A percentile compares a stretch with the other conserved stretches of the same genome.
Conservation (phyloP, 177 flowering plant species). For the Vitis hybrid region DNA sequence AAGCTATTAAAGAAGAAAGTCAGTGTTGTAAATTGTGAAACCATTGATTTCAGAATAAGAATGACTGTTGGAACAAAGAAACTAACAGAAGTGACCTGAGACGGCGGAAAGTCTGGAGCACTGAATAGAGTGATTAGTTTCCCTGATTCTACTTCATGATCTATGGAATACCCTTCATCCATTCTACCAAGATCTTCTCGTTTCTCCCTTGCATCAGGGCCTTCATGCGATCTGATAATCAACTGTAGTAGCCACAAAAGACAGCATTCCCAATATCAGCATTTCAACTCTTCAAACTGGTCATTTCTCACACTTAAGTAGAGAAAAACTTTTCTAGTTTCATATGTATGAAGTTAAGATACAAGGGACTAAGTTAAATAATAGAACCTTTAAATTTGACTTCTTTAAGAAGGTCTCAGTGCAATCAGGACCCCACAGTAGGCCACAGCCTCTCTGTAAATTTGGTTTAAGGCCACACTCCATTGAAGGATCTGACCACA, state of each 20-base stretch:
- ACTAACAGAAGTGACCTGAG: not conserved
- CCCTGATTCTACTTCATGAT: conserved; percentile 30
- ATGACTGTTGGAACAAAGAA: not conserved
- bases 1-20: not conserved
- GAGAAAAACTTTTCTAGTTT: not conserved
- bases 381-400: conserved; percentile 24
- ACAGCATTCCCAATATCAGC: not conserved
- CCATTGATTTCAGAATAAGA: not conserved
- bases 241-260: conserved; percentile 12
- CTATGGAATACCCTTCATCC: conserved; percentile 22
- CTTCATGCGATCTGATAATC: conserved; percentile 36
- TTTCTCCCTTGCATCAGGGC: conserved; percentile 26
- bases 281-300: not conserved
- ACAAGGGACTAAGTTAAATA: too few species aligned
- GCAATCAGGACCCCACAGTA: conserved; percentile 35
- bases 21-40: not conserved
- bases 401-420: conserved; percentile 25
- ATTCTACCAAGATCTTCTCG: conserved; percentile 15
- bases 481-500: conserved; percentile 31
- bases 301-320: too few species aligned
- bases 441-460: conserved; percentile 11
- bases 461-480: conserved; percentile 17
- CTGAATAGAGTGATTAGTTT: conserved; percentile 29
- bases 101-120: conserved; percentile 31
- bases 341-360: too few species aligned